These are phyloP conservation scores for Rostrohypoxylon terebratum DNA, from an alignment of 495 filamentous ascomycete genomes.

Conservation along the genomic window DNA sequence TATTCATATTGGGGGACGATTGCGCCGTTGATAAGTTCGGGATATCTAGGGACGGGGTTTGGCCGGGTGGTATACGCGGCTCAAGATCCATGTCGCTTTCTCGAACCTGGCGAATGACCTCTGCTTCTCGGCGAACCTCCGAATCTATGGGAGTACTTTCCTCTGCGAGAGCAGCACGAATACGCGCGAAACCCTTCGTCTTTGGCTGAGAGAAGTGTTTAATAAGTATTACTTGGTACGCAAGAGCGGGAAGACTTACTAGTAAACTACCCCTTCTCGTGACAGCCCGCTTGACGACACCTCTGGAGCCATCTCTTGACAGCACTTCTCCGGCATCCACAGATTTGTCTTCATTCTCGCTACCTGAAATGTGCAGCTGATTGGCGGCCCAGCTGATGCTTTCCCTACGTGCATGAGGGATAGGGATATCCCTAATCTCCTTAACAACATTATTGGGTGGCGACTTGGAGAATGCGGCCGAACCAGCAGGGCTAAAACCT, in stretches of 20 bases:
- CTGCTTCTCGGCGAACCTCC: constrained; percentile 90
- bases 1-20: constrained; percentile 61
- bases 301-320: constrained; percentile 58
- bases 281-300: constrained; percentile 75
- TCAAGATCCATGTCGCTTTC: constrained; percentile 73
- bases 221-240: constrained; percentile 16
- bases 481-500: constrained; percentile 51
- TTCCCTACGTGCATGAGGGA: constrained; percentile 73
- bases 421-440: constrained; percentile 51
- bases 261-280: constrained; percentile 89
- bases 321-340: constrained; percentile 62
- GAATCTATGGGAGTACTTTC: constrained; percentile 88
- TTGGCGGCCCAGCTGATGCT: constrained; percentile 88
- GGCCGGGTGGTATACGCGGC: constrained; percentile 46
- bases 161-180: constrained; percentile 87
- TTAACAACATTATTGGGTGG: constrained; percentile 55
- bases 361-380: constrained; percentile 85
- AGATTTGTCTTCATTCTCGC: constrained; percentile 80
- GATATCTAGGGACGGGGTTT: constrained; percentile 34
- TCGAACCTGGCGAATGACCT: constrained; percentile 92
- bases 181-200: constrained; percentile 92
- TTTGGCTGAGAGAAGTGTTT: constrained; percentile 71
- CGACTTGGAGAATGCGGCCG: constrained; percentile 54
- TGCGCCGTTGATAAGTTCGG: constrained; percentile 60
- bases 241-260: constrained; percentile 62